A percentile compares a stretch with the other conserved stretches of the same genome.
Evolutionary conservation across 2,329 filamentous ascomycete species (phyloP).

Genomic region (Neofusicoccum ribis): DNA sequence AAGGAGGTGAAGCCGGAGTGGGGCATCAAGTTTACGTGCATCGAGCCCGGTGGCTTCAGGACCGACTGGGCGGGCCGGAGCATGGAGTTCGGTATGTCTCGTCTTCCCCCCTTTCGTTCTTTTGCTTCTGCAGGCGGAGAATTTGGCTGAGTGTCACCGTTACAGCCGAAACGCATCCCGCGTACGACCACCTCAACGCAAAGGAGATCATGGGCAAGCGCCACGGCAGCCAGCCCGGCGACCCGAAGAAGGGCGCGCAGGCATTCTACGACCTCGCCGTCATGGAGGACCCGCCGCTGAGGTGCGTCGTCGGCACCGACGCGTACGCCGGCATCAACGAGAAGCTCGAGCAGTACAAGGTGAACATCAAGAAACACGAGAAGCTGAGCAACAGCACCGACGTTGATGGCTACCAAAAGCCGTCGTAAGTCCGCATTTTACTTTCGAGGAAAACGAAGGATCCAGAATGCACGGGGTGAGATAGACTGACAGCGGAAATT

Average conservation of each 20-base stretch:
- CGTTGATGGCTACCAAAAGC: conserved; percentile 41
- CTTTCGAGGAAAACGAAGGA: too few species aligned
- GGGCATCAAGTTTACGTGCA: conserved; percentile 46
- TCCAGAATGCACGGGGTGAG: too few species aligned
- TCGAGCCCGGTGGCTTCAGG: conserved; percentile 50
- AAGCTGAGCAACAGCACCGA: conserved; percentile 52
- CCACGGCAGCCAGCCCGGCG: conserved; percentile 50
- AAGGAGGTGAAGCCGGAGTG: conserved; percentile 46
- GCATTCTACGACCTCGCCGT: conserved; percentile 57
- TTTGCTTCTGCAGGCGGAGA: too few species aligned
- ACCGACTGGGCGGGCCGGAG: conserved; percentile 49
- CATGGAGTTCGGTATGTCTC: conserved; percentile 34
- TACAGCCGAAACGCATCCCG: conserved; percentile 29
- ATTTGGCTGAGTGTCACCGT: not conserved
- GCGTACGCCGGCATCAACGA: conserved; percentile 50
- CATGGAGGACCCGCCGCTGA: conserved; percentile 54
- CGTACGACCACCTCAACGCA: conserved; percentile 52
- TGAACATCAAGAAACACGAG: conserved; percentile 54
- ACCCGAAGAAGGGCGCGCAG: conserved; percentile 51
- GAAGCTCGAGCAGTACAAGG: conserved; percentile 53
- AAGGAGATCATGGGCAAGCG: conserved; percentile 42
- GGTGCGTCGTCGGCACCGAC: conserved; percentile 56
- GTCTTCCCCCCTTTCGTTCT: not conserved
- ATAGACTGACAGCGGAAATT: too few species aligned
- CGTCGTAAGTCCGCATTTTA: not conserved